Evolutionary conservation across 495 filamentous ascomycete genomes (phyloP), one percentile per base, ranked within the genome.

Genomic region (Penicillium salamii): DNA sequence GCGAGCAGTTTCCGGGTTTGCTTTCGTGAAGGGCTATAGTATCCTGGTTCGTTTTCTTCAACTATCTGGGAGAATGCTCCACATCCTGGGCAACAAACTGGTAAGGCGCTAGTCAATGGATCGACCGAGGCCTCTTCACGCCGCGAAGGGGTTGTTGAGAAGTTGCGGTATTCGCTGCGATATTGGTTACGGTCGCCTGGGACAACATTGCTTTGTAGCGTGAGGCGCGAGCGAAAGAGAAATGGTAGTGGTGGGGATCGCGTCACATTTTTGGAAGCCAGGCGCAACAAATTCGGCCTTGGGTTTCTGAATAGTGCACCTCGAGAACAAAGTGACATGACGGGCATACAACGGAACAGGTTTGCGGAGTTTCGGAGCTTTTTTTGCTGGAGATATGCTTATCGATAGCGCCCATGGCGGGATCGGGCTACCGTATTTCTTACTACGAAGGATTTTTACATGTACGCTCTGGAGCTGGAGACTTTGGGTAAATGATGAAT

Each of bases 61-160:
- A 82, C 54, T 0, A 78, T 86, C 59, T 97, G 93, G 40, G 86
- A 79, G 48, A 86, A 79, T 24, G 92, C 95, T 38, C 93, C 93
- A 64, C 93, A 99, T 45, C 93, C 93, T 17, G 87, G 82, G 62
- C 93, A 99, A 56, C 63, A 75, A 5, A 69, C 9, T 2, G 74
- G 72, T 6, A 75, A 49, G 14, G 53, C 18, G 31, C 65, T 50
- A 5, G 53, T 46, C 1, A 58, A 5, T 1, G 46, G 24, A 3
- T 61, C 50, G 7, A 46, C 6, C 13, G 38, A 1, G 9, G 49
- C 18, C 13, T 58, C 40, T 6, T 42, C 20, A 20, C 8, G 32
- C 21, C 24, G 24, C 3, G 50, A 33, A 6, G 14, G 21, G 12
- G 50, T 51, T 29, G 66, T 59, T 23, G 67, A 62, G 12, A 66